Conservation (phyloP, 352 stramenopile species). For the Globisporangium uncinulatum region DNA sequence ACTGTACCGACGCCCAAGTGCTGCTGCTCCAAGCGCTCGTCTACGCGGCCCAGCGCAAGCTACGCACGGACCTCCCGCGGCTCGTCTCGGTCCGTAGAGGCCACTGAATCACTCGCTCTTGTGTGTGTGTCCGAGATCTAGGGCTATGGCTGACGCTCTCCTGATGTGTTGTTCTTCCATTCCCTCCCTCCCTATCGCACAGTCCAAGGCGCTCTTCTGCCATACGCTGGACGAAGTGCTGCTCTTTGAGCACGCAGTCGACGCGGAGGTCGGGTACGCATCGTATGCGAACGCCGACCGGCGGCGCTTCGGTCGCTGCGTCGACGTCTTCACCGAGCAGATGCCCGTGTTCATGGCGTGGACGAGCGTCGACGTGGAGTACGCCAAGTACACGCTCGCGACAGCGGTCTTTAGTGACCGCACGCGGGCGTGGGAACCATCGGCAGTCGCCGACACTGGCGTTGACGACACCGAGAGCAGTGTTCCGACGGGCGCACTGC, state of each 20-base stretch:
- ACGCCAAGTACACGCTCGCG: slow-evolving; percentile 36
- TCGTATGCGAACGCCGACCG: slow-evolving; percentile 38
- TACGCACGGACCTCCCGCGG: slow-evolving; percentile 37
- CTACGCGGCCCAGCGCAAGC: slow-evolving; percentile 34
- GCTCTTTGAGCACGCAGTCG: slow-evolving; percentile 59
- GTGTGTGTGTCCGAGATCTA: slow-evolving; percentile 2
- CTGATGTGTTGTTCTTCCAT: neutral
- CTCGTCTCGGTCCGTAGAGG: slow-evolving; percentile 29
- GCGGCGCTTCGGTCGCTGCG: slow-evolving; percentile 38
- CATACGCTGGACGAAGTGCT: slow-evolving; percentile 72
- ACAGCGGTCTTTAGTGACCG: slow-evolving; percentile 1
- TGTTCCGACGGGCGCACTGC: slow-evolving; percentile 19
- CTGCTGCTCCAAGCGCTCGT: slow-evolving; percentile 52
- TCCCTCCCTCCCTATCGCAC: neutral
- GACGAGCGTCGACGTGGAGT: slow-evolving; percentile 54
- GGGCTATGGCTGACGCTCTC: slow-evolving; percentile 6
- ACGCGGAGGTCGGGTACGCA: slow-evolving; percentile 59
- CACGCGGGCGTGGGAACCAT: slow-evolving; percentile 7
- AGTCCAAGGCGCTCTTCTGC: slow-evolving; percentile 49
- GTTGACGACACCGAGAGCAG: slow-evolving; percentile 6
- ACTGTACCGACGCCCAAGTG: slow-evolving; percentile 56
- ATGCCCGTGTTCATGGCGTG: slow-evolving; percentile 55
- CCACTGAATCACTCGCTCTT: neutral
- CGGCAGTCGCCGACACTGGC: neutral
- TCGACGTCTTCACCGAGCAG: slow-evolving; percentile 56